Percentiles rank a stretch among this genome's conserved stretches.
Evolutionary conservation across 78 protist genomes (phyloP).

Genomic region (Dictyostelium brefeldianum): DNA sequence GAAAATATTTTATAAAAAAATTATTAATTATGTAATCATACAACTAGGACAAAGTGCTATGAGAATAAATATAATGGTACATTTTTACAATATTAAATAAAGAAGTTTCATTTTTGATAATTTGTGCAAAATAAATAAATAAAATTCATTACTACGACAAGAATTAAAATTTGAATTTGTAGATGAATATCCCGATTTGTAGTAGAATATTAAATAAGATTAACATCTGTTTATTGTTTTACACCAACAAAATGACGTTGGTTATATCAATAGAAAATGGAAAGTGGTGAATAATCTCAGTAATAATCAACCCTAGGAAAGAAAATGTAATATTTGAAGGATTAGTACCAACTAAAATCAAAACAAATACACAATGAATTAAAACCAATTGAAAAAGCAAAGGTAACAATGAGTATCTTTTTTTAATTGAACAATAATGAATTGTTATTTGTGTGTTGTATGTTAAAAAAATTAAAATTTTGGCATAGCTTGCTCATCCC

Average conservation of each 20-base stretch:
- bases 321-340: conserved; percentile 59
- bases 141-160: neutral
- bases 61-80: too few species aligned
- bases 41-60: too few species aligned
- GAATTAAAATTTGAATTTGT: neutral
- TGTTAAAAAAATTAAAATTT: too few species aligned
- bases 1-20: too few species aligned
- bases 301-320: conserved; percentile 62
- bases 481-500: too few species aligned
- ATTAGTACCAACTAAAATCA: conserved; percentile 50
- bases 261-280: conserved; percentile 57
- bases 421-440: too few species aligned
- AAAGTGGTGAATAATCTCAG: conserved; percentile 37
- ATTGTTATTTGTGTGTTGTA: too few species aligned
- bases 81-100: too few species aligned
- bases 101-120: too few species aligned
- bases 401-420: conserved; percentile 19
- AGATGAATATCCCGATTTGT: conserved; percentile 4
- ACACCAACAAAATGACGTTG: conserved; percentile 61
- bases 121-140: too few species aligned
- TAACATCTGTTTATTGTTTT: conserved; percentile 14
- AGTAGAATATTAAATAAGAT: neutral
- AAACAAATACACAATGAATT: conserved; percentile 49
- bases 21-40: too few species aligned
- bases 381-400: conserved; percentile 40